These are phyloP conservation scores for Neophaeococcomyces mojaviensis DNA, from an alignment of 2,329 filamentous ascomycete genomes.

Conservation along the genomic window DNA sequence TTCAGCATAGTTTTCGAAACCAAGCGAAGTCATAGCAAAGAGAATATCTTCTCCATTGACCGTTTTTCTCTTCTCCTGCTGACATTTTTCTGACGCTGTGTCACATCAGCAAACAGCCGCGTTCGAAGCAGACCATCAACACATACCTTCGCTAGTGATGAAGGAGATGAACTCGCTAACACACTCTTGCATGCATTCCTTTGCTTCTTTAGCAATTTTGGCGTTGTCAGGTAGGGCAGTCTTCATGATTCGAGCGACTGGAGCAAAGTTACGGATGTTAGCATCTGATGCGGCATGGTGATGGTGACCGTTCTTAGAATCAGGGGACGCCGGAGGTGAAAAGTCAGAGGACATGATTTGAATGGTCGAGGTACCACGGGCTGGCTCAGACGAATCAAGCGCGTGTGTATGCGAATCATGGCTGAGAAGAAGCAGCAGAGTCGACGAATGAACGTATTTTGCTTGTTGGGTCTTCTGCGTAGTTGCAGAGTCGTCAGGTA, in stretches of 20 bases:
- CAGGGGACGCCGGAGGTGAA: slow-evolving; percentile 14
- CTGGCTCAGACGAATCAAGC: slow-evolving; percentile 5
- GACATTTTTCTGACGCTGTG: slow-evolving; percentile 94
- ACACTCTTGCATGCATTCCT: slow-evolving; percentile 99
- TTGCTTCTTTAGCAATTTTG: slow-evolving; percentile 98
- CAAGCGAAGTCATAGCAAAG: slow-evolving; percentile 97
- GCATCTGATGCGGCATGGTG: slow-evolving; percentile 56
- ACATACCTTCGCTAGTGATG: slow-evolving; percentile 95
- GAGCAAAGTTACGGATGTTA: slow-evolving; percentile 89
- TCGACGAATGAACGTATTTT: slow-evolving; percentile 9
- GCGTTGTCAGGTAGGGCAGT: slow-evolving; percentile 93
- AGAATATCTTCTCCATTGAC: slow-evolving; percentile 98
- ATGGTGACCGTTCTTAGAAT: slow-evolving; percentile 32
- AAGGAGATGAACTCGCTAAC: slow-evolving; percentile 99
- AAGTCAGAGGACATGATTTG: slow-evolving; percentile 21
- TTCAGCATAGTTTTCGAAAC: slow-evolving; percentile 98
- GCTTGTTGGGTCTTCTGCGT: slow-evolving; percentile 4
- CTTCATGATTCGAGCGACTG: slow-evolving; percentile 99
- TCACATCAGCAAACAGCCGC: slow-evolving; percentile 19
- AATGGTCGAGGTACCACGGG: slow-evolving; percentile 22
- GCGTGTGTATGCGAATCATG: slow-evolving; percentile 9
- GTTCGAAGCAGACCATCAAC: slow-evolving; percentile 10
- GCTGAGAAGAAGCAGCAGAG: slow-evolving; percentile 9
- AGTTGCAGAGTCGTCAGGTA: slow-evolving; percentile 8
- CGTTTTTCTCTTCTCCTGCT: slow-evolving; percentile 98